A percentile compares a stretch with the other conserved stretches of the same genome.
These are phyloP conservation scores for Boletus reticulatus DNA, from an alignment of 768 basidiomycete species.

Conservation along the genomic window DNA sequence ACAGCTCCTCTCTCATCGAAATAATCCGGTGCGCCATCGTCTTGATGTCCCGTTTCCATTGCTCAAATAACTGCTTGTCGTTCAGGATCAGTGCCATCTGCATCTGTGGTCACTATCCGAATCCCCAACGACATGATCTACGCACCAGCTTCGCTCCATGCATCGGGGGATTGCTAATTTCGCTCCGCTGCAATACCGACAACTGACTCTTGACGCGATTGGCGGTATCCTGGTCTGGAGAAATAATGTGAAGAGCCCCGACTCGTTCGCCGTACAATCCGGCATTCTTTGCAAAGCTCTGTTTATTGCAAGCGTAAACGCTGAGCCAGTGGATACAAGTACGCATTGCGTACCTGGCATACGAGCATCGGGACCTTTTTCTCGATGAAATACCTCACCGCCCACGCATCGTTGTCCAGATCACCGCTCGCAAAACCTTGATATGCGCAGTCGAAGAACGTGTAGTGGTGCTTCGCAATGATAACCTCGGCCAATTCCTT, in stretches of 20 bases:
- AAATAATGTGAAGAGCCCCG: constrained; percentile 88
- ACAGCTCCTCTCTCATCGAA: constrained; percentile 80
- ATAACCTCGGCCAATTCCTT: constrained; percentile 69
- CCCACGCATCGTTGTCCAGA: constrained; percentile 88
- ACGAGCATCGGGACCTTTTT: constrained; percentile 74
- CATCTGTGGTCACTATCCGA: neutral
- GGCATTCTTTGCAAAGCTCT: constrained; percentile 98
- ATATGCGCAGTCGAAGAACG: constrained; percentile 95
- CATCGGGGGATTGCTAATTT: constrained; percentile 93
- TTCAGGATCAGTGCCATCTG: constrained; percentile 84
- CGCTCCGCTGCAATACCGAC: constrained; percentile 87
- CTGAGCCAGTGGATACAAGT: neutral
- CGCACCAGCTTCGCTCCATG: constrained; percentile 87
- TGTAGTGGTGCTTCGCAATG: constrained; percentile 72
- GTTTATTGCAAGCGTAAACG: constrained; percentile 16
- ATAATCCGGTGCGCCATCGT: constrained; percentile 82
- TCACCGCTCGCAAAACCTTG: constrained; percentile 96
- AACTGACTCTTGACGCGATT: constrained; percentile 80
- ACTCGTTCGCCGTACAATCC: constrained; percentile 94
- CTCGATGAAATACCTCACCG: constrained; percentile 84
- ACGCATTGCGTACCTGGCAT: constrained; percentile 64
- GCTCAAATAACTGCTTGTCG: constrained; percentile 65
- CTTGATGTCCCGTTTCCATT: constrained; percentile 89
- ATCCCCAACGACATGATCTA: constrained; percentile 3
- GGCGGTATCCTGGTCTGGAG: constrained; percentile 61